These are phyloP conservation scores for Exserohilum rostratum DNA, from an alignment of 2,329 filamentous ascomycete genomes.

Conservation along the genomic window DNA sequence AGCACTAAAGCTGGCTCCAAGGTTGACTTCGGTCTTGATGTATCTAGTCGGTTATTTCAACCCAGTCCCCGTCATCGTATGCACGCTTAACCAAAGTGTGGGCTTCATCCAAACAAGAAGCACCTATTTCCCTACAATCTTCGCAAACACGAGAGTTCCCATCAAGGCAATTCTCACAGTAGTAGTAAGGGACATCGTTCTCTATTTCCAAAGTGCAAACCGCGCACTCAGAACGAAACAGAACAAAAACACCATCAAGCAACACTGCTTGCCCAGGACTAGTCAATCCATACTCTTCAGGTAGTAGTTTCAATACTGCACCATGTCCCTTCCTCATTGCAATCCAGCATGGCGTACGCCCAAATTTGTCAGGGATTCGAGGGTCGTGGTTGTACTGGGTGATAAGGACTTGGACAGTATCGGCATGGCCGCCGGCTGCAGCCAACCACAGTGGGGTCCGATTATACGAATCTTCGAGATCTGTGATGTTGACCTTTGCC, in stretches of 20 bases:
- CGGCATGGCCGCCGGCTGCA: not conserved
- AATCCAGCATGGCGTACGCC: conserved; percentile 3
- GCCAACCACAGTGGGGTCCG: not conserved
- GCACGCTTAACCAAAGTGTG: not conserved
- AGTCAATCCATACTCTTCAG: not conserved
- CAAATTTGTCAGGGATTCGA: conserved; percentile 4
- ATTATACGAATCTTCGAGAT: not conserved
- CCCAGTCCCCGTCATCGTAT: too few relatives aligned
- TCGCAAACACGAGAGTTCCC: not conserved
- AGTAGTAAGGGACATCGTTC: not conserved
- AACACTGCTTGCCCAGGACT: not conserved
- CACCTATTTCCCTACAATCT: not conserved
- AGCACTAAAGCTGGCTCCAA: too few relatives aligned
- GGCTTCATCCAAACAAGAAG: not conserved
- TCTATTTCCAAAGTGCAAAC: not conserved
- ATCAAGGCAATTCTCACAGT: not conserved
- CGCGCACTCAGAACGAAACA: not conserved
- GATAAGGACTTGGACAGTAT: not conserved
- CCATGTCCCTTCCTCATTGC: conserved; percentile 2
- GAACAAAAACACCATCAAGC: not conserved
- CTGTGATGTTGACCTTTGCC: not conserved
- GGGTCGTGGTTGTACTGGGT: not conserved
- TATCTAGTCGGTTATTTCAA: too few relatives aligned
- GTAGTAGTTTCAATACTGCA: conserved; percentile 2
- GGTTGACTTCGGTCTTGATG: too few relatives aligned